Base-by-base conservation (phyloP, 2,329 filamentous ascomycete genomes). In the Periconia sp. region DNA sequence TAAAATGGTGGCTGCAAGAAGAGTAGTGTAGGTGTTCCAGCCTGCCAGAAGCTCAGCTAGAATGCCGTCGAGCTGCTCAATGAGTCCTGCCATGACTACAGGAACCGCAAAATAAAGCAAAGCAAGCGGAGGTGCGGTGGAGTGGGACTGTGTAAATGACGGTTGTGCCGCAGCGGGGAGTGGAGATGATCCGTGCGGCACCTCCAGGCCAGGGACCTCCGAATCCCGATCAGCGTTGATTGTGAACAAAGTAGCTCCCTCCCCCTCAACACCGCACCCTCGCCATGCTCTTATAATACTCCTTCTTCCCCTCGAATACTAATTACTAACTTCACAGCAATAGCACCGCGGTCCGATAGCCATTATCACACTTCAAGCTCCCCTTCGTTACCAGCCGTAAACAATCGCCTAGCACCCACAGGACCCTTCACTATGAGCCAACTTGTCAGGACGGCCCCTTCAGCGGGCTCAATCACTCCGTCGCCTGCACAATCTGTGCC, bases 21-120 rank as follows among this genome's bases (percentile, higher is more conserved):
- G 63, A 3, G 88, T 94, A 21, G 89, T 89, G 74, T 87, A 88
- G 54, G 81, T 72, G 68, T 94, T 90, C 91, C 92, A 96, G 71
- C 89, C 86, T 25, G 84, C 80, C 42, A 95, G 75, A 38, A 92
- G 72, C 48, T 80, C 77, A 37, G 85, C 83, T 52, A 95, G 74
- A 63, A 82, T 76, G 57, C 83, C 77, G 73, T 96, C 91, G 57
- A 95, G 74, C 71, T 82, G 80, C 61, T 85, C 78, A 64, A 90
- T 69, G 33, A 85, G 40, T 19, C 63, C 64, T 5, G 68, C 56
- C 73, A 76, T 76, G 35, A 29, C 53, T 52, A 52, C 25, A 46
- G 22, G 36, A 39, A 34, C n/a, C 25, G 38, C 36, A 29, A 21
- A 37, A 32, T 12, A 37, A 29, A 39, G 19, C 13, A 34, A 16